Conservation (phyloP, 1,284 basidiomycete genomes). For the Apiotrichum domesticum region DNA sequence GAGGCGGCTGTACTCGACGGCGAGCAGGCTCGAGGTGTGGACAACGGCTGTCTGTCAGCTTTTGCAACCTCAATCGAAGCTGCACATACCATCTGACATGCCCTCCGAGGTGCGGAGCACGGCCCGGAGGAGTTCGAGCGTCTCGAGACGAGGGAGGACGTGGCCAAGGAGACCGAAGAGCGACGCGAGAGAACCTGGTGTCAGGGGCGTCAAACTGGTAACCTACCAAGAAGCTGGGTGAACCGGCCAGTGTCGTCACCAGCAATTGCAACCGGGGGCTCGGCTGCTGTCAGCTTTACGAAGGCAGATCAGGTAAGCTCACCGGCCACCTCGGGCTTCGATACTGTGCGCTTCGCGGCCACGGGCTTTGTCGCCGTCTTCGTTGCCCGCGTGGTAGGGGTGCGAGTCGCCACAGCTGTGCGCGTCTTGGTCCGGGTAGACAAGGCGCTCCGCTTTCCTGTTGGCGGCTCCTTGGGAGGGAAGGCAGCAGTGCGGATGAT, state of each 20-base stretch:
- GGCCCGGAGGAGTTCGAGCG: constrained; percentile 53
- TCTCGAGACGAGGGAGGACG: constrained; percentile 49
- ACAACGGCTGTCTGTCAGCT: constrained; percentile 55
- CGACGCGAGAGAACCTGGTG: constrained; percentile 47
- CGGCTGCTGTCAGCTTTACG: no score
- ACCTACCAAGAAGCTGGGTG: constrained; percentile 40
- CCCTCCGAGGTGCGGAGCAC: constrained; percentile 52
- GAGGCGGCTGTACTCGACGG: constrained; percentile 66
- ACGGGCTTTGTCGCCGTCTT: no score
- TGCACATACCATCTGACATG: constrained; percentile 28
- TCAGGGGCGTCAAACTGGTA: no score
- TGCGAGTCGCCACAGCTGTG: no score
- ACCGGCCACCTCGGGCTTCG: no score
- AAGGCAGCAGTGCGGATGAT: constrained; percentile 23
- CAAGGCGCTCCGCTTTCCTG: no score
- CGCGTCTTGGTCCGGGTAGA: no score
- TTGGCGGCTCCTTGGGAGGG: constrained; percentile 8
- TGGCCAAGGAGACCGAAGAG: constrained; percentile 62
- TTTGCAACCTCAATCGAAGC: no score
- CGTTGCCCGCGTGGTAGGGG: no score
- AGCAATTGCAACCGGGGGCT: neutral
- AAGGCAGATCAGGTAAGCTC: no score
- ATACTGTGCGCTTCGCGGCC: no score
- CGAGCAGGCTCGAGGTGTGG: constrained; percentile 61
- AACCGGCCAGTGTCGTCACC: constrained; percentile 55